Evolutionary conservation across 192 early-diverging fungal species (phyloP).

Genomic region (Spizellomyces sp.): DNA sequence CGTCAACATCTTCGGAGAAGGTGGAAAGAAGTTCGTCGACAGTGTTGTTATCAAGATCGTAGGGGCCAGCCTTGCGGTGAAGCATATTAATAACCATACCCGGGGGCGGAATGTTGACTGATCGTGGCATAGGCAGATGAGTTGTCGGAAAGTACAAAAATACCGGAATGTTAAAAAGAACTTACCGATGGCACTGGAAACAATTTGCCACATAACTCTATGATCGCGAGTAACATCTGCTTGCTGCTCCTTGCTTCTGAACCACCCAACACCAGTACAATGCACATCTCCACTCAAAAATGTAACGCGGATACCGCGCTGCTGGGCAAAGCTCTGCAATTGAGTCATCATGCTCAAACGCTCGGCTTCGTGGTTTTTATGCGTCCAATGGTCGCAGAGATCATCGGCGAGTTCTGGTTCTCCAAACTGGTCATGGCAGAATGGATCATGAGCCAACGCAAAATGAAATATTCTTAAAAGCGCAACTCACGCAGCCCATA

Average conservation of each 20-base stretch:
- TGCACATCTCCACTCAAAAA: constrained; percentile 84
- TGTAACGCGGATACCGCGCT: constrained; percentile 67
- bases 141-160: constrained; percentile 1
- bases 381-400: constrained; percentile 74
- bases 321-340: constrained; percentile 67
- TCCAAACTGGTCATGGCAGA: constrained; percentile 54
- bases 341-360: constrained; percentile 64
- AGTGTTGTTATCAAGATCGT: constrained; percentile 58
- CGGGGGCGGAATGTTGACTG: constrained; percentile 62
- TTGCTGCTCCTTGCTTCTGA: constrained; percentile 67
- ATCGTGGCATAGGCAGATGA: neutral
- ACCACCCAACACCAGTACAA: constrained; percentile 48
- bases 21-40: constrained; percentile 74
- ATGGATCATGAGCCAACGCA: neutral
- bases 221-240: constrained; percentile 63
- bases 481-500: constrained; percentile 44
- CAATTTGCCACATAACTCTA: constrained; percentile 76
- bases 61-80: constrained; percentile 62
- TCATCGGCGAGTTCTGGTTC: constrained; percentile 86
- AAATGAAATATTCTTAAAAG: neutral
- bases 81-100: constrained; percentile 67
- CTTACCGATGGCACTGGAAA: constrained; percentile 82
- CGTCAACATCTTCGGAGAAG: constrained; percentile 72
- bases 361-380: constrained; percentile 68
- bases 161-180: constrained; percentile 18